Evolutionary conservation across 2,329 filamentous ascomycete genomes (phyloP).

Genomic region (Venturiaceae sp.): DNA sequence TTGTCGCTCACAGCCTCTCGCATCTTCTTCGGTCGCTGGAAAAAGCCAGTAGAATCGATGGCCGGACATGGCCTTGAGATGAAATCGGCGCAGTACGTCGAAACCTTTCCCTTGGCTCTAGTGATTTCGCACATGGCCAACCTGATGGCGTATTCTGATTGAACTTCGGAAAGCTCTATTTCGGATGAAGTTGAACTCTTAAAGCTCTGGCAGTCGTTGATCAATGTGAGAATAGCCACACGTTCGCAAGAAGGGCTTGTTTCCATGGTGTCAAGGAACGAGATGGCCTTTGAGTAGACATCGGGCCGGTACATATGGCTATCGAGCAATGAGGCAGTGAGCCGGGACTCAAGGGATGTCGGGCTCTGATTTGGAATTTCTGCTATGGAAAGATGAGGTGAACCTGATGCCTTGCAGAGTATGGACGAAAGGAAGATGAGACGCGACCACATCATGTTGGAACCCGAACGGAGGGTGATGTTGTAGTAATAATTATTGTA

Average conservation of each 20-base stretch:
- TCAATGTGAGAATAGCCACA: conserved; percentile 40
- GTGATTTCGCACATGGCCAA: conserved; percentile 54
- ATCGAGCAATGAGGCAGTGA: neutral
- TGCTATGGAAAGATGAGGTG: neutral
- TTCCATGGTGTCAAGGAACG: conserved; percentile 34
- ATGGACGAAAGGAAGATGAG: neutral
- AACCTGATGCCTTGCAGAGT: neutral
- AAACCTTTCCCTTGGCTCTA: conserved; percentile 27
- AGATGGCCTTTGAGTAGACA: conserved; percentile 32
- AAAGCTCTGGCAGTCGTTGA: conserved; percentile 44
- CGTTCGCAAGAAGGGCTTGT: conserved; percentile 41
- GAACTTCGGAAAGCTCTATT: conserved; percentile 26
- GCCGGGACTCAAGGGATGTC: neutral
- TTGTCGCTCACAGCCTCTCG: conserved; percentile 11
- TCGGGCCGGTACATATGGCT: conserved; percentile 14
- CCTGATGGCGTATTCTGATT: conserved; percentile 50
- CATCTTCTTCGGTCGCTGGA: conserved; percentile 9
- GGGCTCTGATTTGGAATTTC: neutral
- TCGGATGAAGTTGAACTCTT: conserved; percentile 19
- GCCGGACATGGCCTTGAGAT: neutral
- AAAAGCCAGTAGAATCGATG: conserved; percentile 11
- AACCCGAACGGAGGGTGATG: neutral
- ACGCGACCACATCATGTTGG: neutral
- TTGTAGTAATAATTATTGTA: neutral
- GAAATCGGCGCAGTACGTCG: conserved; percentile 8